Conservation (phyloP, 192 early-diverging fungal species). For the Rhizophagus prolifer region DNA sequence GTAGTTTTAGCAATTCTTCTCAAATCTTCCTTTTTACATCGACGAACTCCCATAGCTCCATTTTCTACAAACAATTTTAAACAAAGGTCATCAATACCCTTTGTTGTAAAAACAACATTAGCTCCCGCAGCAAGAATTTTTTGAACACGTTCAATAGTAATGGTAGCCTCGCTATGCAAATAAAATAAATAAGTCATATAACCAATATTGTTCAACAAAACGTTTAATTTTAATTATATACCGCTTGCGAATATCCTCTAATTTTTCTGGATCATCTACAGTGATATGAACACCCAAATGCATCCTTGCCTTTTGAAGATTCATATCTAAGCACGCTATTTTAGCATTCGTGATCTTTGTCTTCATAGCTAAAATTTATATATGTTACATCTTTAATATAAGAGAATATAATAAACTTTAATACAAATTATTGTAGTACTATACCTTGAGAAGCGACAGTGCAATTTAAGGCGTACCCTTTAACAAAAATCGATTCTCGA, state of each 20-base stretch:
- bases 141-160: slow-evolving; percentile 92
- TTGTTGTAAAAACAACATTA: slow-evolving; percentile 97
- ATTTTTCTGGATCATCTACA: slow-evolving; percentile 96
- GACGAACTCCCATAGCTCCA: slow-evolving; percentile 95
- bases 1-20: slow-evolving; percentile 97
- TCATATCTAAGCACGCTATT: slow-evolving; percentile 98
- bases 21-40: slow-evolving; percentile 95
- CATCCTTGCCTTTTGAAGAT: slow-evolving; percentile 98
- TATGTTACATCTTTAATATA: neutral
- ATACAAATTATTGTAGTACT: neutral
- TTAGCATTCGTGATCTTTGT: slow-evolving; percentile 84
- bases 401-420: neutral
- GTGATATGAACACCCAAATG: slow-evolving; percentile 97
- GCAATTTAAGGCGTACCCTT: slow-evolving; percentile 97
- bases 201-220: neutral
- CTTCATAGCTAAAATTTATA: slow-evolving; percentile 68
- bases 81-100: slow-evolving; percentile 99
- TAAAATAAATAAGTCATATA: neutral
- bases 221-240: slow-evolving; percentile 29
- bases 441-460: slow-evolving; percentile 85
- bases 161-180: slow-evolving; percentile 80
- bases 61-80: slow-evolving; percentile 98
- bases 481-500: slow-evolving; percentile 82
- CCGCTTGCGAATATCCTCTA: slow-evolving; percentile 93
- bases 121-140: slow-evolving; percentile 95